phyloP scores from a whole-genome alignment of 768 basidiomycete species.

The Candolleomyces eurysporus region DNA sequence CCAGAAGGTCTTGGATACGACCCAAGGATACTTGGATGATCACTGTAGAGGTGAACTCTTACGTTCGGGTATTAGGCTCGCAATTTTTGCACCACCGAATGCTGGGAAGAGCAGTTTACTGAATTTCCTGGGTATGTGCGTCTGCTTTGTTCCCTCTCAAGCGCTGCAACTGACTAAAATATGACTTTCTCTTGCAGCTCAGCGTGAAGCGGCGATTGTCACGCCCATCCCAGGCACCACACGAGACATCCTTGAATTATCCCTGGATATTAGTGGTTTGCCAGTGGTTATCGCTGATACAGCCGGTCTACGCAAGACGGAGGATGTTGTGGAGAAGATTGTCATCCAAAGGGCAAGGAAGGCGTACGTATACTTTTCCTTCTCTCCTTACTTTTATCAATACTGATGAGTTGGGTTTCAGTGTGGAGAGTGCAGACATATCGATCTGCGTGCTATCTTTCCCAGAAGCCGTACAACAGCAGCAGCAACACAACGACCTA shows the following conservation, averaged over 20 bases:
- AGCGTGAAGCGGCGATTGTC: conserved; percentile 87
- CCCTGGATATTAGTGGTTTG: conserved; percentile 82
- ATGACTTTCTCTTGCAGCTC: conserved; percentile 44
- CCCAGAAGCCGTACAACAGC: conserved; percentile 36
- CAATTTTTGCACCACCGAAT: conserved; percentile 92
- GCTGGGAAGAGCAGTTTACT: conserved; percentile 93
- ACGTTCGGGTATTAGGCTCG: conserved; percentile 75
- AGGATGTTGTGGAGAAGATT: conserved; percentile 74
- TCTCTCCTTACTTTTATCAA: neutral
- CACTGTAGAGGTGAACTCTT: conserved; percentile 82
- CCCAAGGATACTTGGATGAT: conserved; percentile 62
- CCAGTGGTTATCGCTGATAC: conserved; percentile 84
- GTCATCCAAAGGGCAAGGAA: conserved; percentile 73
- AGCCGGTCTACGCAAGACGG: conserved; percentile 72
- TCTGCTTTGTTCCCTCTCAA: neutral
- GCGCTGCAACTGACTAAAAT: neutral
- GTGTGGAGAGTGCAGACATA: conserved; percentile 66
- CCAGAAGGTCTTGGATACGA: conserved; percentile 43
- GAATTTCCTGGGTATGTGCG: conserved; percentile 71
- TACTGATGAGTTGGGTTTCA: conserved; percentile 21
- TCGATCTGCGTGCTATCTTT: conserved; percentile 82
- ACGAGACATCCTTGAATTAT: conserved; percentile 80
- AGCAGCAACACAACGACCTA: conserved; percentile 4
- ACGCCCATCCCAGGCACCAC: conserved; percentile 88
- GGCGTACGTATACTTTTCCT: conserved; percentile 45